Base-by-base conservation (phyloP, 73 alveolate genomes). In the Paramecium sonneborni region DNA sequence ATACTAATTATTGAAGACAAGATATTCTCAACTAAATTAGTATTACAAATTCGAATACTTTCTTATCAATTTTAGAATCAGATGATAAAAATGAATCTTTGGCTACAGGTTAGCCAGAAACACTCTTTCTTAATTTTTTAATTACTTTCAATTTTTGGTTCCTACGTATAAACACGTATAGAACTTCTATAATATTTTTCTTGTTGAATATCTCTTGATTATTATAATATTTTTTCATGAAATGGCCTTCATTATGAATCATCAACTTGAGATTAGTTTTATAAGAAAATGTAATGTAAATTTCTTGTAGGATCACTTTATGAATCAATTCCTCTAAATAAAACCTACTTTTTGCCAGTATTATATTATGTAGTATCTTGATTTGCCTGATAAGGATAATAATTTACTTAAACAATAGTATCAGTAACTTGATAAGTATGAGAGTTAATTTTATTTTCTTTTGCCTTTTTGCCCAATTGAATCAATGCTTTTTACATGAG, bases 81-180 rank as follows among this genome's bases (percentile, higher is more conserved):
- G 87, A 67, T 11, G 87, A 74, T 34, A 74, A 37, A 74, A 74
- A 32, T 14, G 87, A 67, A 37, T 74, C 87, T 39, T 39, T 74
- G 41, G 6, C 5, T 21, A 12, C 39, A 9, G 56, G 58, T 74
- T 74, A 37, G 12, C 87, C 87, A 2, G 58, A 35, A 4, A 74
- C 87, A 74, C 67, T 37, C 26, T 74, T 74, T 34, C 87, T 28
- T 34, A 74, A 34, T 74, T 32, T 74, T 37, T n/a, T 32, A 21
- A 0, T 34, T 38, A 20, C 11, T 37, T 34, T 74, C 87, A 15
- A 9, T 39, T 39, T 37, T 74, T 34, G 14, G 38, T 18, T 74
- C 87, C 11, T 15, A 8, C 7, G 28, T 28, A 74, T 28, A 74
- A 5, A 34, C 56, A 18, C 35, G 28, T 4, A 74, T 74, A 34